Base-by-base conservation (phyloP, 768 basidiomycete species). In the Cystobasidium tubakii region DNA sequence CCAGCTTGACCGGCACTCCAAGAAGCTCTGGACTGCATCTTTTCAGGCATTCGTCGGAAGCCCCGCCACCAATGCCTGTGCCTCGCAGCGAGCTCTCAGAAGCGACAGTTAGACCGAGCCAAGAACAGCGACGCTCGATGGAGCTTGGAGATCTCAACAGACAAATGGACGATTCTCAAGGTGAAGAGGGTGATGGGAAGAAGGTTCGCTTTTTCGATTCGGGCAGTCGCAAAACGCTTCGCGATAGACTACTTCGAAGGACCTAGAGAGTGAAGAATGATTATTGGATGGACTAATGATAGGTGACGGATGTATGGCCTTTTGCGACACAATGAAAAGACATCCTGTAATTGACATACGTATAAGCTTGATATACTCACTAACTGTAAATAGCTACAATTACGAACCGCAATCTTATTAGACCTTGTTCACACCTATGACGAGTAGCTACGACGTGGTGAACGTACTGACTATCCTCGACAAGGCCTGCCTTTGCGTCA, bases 1-100 rank as follows among this genome's bases (percentile, higher is more conserved):
- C 66, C 19, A 69, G 66, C 66, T 19, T 69, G 23, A 69, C 39
- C 12, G 66, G 57, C 13, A 60, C 57, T 4, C 57, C 57, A 15
- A 25, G 57, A 60, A 60, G 57, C 27, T 60, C 57, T 10, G 33
- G 29, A 21, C 57, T 60, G 29, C 29, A 34, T 12, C 3, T 29
- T 13, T 60, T 60, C 57, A 25, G 57, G 25, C 57, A 34, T 6
- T 9, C 2, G 2, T 60, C 57, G 13, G 57, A 27, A 27, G 33
- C 13, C 6, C 29, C 57, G 27, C 29, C 57, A 4, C 27, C 25
- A 15, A 39, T 33, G 63, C 39, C 25, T 13, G 34, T 25, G 2
- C 25, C 36, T 9, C 25, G 36, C 4, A 39, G 63, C 34, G 63
- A 65, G 34, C 34, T 12, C 1, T 46, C 63, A 42, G 63, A 65